phyloP scores from a whole-genome alignment of 1,139 yeast genomes.

The Pichia sp. region DNA sequence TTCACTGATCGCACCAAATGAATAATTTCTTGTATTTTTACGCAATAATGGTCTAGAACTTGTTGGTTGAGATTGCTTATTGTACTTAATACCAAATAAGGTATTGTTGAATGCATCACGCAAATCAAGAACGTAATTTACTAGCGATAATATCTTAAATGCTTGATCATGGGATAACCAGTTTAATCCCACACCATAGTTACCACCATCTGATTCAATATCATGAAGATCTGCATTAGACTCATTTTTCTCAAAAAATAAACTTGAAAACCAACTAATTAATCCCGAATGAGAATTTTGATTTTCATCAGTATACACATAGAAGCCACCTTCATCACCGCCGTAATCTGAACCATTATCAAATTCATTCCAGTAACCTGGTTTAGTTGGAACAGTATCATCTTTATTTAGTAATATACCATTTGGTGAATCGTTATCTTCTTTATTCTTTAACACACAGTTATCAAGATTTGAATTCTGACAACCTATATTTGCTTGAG shows the following conservation, averaged over 20 bases:
- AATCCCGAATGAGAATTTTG: constrained; percentile 16
- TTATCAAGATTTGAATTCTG: neutral
- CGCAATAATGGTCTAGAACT: constrained; percentile 5
- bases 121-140: constrained; percentile 16
- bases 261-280: constrained; percentile 18
- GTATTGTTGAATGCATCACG: constrained; percentile 9
- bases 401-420: constrained; percentile 29
- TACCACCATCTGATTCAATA: constrained; percentile 28
- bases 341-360: constrained; percentile 45
- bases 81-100: constrained; percentile 3
- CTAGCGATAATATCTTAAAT: constrained; percentile 29
- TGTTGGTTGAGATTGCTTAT: no score
- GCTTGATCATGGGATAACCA: constrained; percentile 32
- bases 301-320: constrained; percentile 40
- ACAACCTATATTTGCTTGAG: constrained; percentile 1
- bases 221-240: constrained; percentile 40
- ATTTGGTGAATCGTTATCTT: neutral
- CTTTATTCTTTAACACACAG: neutral
- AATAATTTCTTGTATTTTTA: constrained; percentile 7
- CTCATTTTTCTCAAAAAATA: constrained; percentile 14
- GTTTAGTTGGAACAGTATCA: constrained; percentile 30
- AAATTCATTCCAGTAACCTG: constrained; percentile 67
- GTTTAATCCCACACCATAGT: constrained; percentile 20
- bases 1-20: constrained; percentile 5
- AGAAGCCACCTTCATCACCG: constrained; percentile 21